Percentiles rank a stretch among this genome's conserved stretches.
Evolutionary conservation across 768 basidiomycete genomes (phyloP).

Genomic region (Mycena haematopus): DNA sequence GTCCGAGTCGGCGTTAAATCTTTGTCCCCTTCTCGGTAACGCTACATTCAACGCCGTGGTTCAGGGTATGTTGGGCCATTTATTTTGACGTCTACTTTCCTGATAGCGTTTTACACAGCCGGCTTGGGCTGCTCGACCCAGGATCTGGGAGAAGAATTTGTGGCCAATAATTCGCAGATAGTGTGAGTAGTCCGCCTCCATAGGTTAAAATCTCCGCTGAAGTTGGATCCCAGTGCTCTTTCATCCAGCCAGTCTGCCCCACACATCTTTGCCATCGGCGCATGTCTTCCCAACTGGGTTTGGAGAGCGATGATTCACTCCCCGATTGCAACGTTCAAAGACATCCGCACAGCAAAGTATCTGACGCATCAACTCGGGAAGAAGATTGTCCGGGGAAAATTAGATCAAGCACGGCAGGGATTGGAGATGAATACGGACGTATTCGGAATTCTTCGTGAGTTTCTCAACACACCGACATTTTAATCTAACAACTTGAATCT

Average conservation of each 20-base stretch:
- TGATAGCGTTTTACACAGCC: background rate
- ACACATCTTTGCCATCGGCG: background rate
- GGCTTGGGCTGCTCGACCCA: background rate
- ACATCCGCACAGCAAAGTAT: background rate
- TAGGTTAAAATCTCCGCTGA: background rate
- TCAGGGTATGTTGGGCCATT: background rate
- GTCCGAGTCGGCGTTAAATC: background rate
- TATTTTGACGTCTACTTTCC: too few species aligned
- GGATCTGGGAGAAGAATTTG: background rate
- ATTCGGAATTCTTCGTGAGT: conserved; percentile 1
- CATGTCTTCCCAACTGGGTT: background rate
- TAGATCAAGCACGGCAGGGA: background rate
- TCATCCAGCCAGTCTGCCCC: background rate
- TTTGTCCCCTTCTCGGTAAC: conserved; percentile 1
- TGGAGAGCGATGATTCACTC: background rate
- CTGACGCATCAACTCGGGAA: background rate
- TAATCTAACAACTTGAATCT: background rate
- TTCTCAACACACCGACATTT: background rate
- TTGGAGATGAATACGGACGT: background rate
- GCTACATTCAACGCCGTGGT: conserved; percentile 1
- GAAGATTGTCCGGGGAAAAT: background rate
- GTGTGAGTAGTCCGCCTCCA: background rate
- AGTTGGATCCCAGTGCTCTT: background rate
- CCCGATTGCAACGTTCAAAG: background rate
- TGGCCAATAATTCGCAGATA: background rate